These are phyloP conservation scores for Thermothelomyces thermophilus DNA, from an alignment of 2,329 filamentous ascomycete genomes.

Conservation along the genomic window DNA sequence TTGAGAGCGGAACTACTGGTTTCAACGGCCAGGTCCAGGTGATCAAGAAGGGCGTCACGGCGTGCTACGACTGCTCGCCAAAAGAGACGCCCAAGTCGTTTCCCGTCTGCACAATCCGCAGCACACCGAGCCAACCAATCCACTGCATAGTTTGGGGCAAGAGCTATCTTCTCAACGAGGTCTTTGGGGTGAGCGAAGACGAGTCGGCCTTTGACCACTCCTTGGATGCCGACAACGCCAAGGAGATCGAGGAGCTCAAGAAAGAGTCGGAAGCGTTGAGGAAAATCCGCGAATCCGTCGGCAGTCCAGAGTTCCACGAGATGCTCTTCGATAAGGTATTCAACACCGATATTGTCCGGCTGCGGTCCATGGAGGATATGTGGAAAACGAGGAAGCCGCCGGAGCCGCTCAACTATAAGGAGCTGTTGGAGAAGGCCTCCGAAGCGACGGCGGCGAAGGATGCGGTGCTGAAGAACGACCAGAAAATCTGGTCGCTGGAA, in stretches of 20 bases:
- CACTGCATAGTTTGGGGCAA: slow-evolving; percentile 99
- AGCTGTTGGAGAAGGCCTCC: slow-evolving; percentile 47
- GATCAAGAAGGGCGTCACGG: slow-evolving; percentile 84
- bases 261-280: slow-evolving; percentile 79
- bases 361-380: slow-evolving; percentile 89
- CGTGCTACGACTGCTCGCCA: slow-evolving; percentile 90
- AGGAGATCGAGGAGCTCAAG: slow-evolving; percentile 82
- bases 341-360: slow-evolving; percentile 70
- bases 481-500: slow-evolving; percentile 69
- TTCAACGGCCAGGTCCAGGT: slow-evolving; percentile 98
- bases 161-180: slow-evolving; percentile 89
- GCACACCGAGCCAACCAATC: slow-evolving; percentile 91
- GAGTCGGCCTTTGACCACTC: slow-evolving; percentile 74
- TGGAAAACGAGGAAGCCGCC: slow-evolving; percentile 81
- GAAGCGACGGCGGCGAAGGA: slow-evolving; percentile 45
- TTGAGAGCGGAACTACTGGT: slow-evolving; percentile 95
- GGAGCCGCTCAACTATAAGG: slow-evolving; percentile 62
- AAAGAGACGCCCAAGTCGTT: slow-evolving; percentile 91
- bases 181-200: slow-evolving; percentile 89
- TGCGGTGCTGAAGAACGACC: slow-evolving; percentile 56
- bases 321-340: slow-evolving; percentile 93
- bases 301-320: slow-evolving; percentile 66
- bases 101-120: slow-evolving; percentile 94
- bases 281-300: slow-evolving; percentile 73
- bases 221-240: slow-evolving; percentile 71